Percentiles rank a stretch among this genome's conserved stretches.
Evolutionary conservation across 129 eudicot genomes (phyloP).

Genomic region (Chrysanthemum lavandulifolium): DNA sequence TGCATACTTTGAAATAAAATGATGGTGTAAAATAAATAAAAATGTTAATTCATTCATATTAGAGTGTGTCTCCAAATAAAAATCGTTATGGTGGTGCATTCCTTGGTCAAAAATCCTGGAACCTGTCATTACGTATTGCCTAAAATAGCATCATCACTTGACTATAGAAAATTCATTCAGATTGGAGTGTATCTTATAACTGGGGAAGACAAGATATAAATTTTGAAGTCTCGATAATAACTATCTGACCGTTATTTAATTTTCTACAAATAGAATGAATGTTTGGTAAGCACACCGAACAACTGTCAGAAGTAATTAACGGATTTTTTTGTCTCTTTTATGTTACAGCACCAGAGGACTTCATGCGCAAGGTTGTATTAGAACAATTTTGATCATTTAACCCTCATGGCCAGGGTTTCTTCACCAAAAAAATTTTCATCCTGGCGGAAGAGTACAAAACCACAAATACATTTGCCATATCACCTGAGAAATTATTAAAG

Average conservation of each 20-base stretch:
- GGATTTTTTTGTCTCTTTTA: neutral
- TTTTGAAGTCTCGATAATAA: neutral
- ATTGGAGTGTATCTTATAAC: neutral
- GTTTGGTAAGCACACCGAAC: too few relatives aligned
- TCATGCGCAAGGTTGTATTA: conserved; percentile 70
- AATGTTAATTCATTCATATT: neutral
- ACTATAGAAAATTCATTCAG: neutral
- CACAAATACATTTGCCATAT: conserved; percentile 18
- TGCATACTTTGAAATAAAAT: neutral
- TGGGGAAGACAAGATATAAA: neutral
- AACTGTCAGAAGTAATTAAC: too few relatives aligned
- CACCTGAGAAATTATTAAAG: neutral
- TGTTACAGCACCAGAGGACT: conserved; percentile 79
- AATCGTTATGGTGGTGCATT: too few relatives aligned
- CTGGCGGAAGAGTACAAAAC: conserved; percentile 7
- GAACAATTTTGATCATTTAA: conserved; percentile 51
- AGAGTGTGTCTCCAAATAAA: neutral
- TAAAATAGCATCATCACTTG: too few relatives aligned
- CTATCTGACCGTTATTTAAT: neutral
- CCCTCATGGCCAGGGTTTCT: conserved; percentile 13
- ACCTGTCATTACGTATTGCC: too few relatives aligned
- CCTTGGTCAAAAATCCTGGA: too few relatives aligned
- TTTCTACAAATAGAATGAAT: neutral
- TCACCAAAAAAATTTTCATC: neutral
- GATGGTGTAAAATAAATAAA: neutral